A percentile compares a stretch with the other conserved stretches of the same genome.
Evolutionary conservation across 176 grass and related monocot genomes (phyloP).

Genomic region (Hordeum vulgare): MorexV3_pseudomolecules_assembly NC_058523.1:128234531-128235030

Average conservation of each 20-base stretch:
- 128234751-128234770: conserved; percentile 8
- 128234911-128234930: no score
- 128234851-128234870: background rate
- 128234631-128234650: background rate
- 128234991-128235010: background rate
- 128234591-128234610: conserved; percentile 89
- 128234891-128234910: no score
- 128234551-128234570: conserved; percentile 91
- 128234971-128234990: no score
- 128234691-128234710: background rate
- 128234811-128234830: conserved; percentile 1
- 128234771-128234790: background rate
- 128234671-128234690: background rate
- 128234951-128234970: no score
- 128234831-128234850: background rate
- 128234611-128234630: background rate
- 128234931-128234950: no score
- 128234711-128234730: background rate
- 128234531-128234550: conserved; percentile 73
- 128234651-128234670: background rate
- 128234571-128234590: conserved; percentile 89
- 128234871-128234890: background rate
- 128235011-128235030: background rate
- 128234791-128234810: background rate
- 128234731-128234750: background rate